Conservation (phyloP, 1,139 yeast species). For the Pichia kudriavzevii region DNA sequence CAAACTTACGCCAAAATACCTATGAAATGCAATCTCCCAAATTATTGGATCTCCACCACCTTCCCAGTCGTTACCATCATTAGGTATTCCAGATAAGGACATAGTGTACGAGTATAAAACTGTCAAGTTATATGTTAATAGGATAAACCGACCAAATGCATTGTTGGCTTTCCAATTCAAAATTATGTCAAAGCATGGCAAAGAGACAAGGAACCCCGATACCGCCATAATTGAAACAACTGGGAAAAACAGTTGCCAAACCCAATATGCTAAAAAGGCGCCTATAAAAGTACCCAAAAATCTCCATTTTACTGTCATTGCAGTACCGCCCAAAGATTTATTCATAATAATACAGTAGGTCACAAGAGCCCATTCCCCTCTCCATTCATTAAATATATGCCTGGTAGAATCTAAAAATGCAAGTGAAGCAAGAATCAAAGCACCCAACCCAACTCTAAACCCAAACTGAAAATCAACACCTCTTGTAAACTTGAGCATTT, state of each 20-base stretch:
- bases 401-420: slow-evolving; percentile 59
- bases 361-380: slow-evolving; percentile 81
- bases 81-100: slow-evolving; percentile 43
- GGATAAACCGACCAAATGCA: slow-evolving; percentile 64
- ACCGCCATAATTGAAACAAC: slow-evolving; percentile 47
- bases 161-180: slow-evolving; percentile 57
- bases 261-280: slow-evolving; percentile 49
- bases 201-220: slow-evolving; percentile 52
- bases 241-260: slow-evolving; percentile 55
- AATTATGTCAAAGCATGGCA: slow-evolving; percentile 63
- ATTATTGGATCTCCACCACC: slow-evolving; percentile 66
- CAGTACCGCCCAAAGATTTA: slow-evolving; percentile 80
- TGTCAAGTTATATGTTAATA: slow-evolving; percentile 72
- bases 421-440: slow-evolving; percentile 55
- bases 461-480: slow-evolving; percentile 74
- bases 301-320: slow-evolving; percentile 72
- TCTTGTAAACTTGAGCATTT: slow-evolving; percentile 36
- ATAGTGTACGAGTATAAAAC: slow-evolving; percentile 70
- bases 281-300: slow-evolving; percentile 72
- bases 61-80: slow-evolving; percentile 49
- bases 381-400: slow-evolving; percentile 51
- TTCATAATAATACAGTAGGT: slow-evolving; percentile 81
- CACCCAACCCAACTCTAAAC: slow-evolving; percentile 71
- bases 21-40: slow-evolving; percentile 71
- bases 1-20: slow-evolving; percentile 62